Evolutionary conservation across 495 filamentous ascomycete genomes (phyloP), one percentile per base, ranked within the genome.

Genomic region (Hypoxylon cercidicola): DNA sequence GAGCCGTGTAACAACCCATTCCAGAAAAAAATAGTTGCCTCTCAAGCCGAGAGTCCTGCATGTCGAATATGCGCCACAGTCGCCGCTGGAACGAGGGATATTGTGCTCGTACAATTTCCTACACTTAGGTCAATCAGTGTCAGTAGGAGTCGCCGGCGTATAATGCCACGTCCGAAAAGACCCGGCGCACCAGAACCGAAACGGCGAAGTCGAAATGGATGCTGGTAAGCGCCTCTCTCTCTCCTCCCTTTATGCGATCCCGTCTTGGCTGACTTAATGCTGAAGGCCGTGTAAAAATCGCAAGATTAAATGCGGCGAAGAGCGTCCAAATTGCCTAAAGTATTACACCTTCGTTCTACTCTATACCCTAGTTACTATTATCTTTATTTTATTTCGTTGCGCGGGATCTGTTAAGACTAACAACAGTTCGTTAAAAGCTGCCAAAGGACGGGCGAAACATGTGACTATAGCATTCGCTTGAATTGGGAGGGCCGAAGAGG

Each of bases 221-320:
- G 92, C 77, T 93, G 91, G 92, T 93, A 63, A 43, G 77, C 80
- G 50, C 62, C 37, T 23, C 30, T 34, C 19, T 25, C 16, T 13
- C 54, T 19, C 21, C 10, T 15, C 46, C 25, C 39, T 39, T 45
- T 7, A 30, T 21, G 39, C 41, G 19, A 65, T 49, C 35, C 47
- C 30, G 11, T 19, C 34, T 32, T 12, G 12, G 49, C 63, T 67
- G 21, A 66, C 57, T 55, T 19, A 40, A 7, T 28, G 7, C 25
- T 61, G 37, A 20, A 93, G 90, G 89, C 89, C 89, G 18, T 96
- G 92, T 78, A 96, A 96, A 76, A 84, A 87, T 53, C 84, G 90
- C 51, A 96, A 94, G 73, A 88, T 95, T 62, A 95, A 96, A 80
- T 95, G 92, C 72, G 92, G 89, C 16, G 92, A 96, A 72, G 88